Percentiles rank a stretch among this genome's conserved stretches.
Conservation (phyloP, 495 filamentous ascomycete genomes). For the Penicillium goetzii region DNA sequence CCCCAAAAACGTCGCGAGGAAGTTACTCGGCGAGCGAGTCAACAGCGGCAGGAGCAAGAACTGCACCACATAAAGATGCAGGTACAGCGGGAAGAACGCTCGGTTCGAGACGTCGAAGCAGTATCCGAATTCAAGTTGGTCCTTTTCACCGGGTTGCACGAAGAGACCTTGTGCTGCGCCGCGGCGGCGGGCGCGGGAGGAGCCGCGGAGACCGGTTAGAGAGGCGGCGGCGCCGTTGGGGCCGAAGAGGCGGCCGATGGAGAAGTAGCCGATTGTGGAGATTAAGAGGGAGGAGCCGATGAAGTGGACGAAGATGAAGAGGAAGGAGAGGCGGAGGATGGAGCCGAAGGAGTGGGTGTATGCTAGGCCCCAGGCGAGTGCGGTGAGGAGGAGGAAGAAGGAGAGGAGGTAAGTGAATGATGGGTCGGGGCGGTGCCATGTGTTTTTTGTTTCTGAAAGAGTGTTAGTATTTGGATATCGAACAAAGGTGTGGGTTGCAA, state of each 20-base stretch:
- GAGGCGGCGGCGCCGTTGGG: constrained; percentile 51
- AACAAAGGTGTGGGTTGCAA: not conserved
- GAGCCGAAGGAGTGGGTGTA: constrained; percentile 61
- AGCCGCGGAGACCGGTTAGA: constrained; percentile 46
- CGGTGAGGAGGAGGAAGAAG: constrained; percentile 73
- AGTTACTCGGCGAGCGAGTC: constrained; percentile 47
- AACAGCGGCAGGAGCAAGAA: constrained; percentile 70
- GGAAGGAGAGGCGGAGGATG: constrained; percentile 61
- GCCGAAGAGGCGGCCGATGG: constrained; percentile 66
- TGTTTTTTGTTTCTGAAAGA: constrained; percentile 70
- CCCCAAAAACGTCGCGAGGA: constrained; percentile 67
- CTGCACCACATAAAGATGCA: constrained; percentile 73
- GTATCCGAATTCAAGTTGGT: constrained; percentile 74
- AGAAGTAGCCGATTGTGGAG: constrained; percentile 65
- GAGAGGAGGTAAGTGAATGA: constrained; percentile 79
- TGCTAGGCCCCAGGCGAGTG: constrained; percentile 73
- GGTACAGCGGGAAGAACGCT: constrained; percentile 75
- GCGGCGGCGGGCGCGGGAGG: constrained; percentile 50
- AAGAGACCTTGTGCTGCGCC: constrained; percentile 61
- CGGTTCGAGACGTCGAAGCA: constrained; percentile 78
- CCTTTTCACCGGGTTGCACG: constrained; percentile 55
- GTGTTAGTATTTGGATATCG: not conserved
- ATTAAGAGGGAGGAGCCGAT: constrained; percentile 63
- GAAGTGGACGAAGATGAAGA: constrained; percentile 72
- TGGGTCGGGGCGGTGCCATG: constrained; percentile 75